Evolutionary conservation across 345 rosid species (phyloP).

Genomic region (Salix purpurea): DNA sequence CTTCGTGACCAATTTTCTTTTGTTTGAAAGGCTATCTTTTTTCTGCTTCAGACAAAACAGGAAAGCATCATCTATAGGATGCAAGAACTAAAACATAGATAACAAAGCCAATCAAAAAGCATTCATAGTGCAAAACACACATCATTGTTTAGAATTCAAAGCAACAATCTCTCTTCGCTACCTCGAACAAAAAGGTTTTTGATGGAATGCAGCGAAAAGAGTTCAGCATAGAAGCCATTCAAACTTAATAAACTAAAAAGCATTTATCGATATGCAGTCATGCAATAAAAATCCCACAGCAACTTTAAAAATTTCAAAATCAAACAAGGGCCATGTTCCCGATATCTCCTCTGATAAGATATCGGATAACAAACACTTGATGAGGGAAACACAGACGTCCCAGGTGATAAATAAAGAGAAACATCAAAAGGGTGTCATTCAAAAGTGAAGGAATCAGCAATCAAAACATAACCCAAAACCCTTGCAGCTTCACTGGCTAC

Average conservation of each 20-base stretch:
- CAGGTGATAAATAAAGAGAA: no score
- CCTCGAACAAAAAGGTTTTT: constrained; percentile 71
- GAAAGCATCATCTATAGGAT: neutral
- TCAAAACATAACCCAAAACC: no score
- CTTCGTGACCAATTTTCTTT: constrained; percentile 11
- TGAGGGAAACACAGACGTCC: neutral
- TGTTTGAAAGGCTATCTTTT: neutral
- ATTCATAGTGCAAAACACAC: neutral
- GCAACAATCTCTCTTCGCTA: constrained; percentile 9
- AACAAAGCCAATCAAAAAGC: neutral
- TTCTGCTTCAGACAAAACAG: neutral
- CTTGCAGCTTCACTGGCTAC: no score
- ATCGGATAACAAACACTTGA: neutral
- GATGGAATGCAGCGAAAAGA: constrained; percentile 55
- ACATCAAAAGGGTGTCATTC: no score
- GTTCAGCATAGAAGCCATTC: constrained; percentile 38
- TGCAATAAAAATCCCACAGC: no score
- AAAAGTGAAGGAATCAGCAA: no score
- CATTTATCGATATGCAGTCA: neutral
- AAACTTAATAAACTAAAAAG: neutral
- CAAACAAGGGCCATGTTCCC: neutral
- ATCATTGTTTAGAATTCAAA: neutral
- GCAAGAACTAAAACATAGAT: neutral
- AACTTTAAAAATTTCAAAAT: no score
- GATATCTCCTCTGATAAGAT: neutral